phyloP scores from a whole-genome alignment of 805 yeast genomes.

The Cyberlindnera amylophila region DNA sequence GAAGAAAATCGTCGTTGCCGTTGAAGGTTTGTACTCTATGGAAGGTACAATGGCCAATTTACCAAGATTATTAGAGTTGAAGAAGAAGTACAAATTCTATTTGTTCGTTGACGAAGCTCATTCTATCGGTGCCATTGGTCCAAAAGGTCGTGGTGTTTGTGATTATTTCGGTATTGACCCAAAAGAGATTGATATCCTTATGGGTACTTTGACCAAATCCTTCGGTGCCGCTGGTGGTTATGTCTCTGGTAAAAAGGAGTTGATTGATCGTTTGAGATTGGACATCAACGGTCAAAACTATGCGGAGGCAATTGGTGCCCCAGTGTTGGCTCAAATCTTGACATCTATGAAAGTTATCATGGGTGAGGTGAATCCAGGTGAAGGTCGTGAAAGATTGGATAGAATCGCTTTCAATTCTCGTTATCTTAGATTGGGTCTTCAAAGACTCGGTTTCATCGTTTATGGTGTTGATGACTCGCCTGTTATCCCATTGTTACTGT shows the following conservation, averaged over 20 bases:
- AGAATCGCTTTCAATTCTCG: constrained; percentile 96
- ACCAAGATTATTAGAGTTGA: constrained; percentile 65
- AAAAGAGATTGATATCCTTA: constrained; percentile 71
- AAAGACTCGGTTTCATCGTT: constrained; percentile 89
- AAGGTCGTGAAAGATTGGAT: constrained; percentile 85
- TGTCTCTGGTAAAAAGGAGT: constrained; percentile 66
- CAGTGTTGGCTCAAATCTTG: constrained; percentile 83
- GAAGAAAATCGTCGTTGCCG: constrained; percentile 80
- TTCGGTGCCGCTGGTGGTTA: constrained; percentile 99
- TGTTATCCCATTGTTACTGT: constrained; percentile 83
- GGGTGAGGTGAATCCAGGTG: constrained; percentile 86
- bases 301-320: constrained; percentile 87
- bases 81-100: constrained; percentile 83
- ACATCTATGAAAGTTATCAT: constrained; percentile 74
- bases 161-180: constrained; percentile 87
- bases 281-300: constrained; percentile 70
- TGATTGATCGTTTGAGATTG: constrained; percentile 72
- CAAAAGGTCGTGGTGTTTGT: constrained; percentile 89
- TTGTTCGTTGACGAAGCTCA: constrained; percentile 97
- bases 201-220: constrained; percentile 98
- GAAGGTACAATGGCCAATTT: constrained; percentile 79
- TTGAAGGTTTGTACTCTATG: constrained; percentile 85
- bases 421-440: constrained; percentile 84
- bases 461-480: constrained; percentile 97
- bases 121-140: constrained; percentile 98